Evolutionary conservation across 192 early-diverging fungal genomes (phyloP).

Genomic region (Dimargaris verticillata): DNA sequence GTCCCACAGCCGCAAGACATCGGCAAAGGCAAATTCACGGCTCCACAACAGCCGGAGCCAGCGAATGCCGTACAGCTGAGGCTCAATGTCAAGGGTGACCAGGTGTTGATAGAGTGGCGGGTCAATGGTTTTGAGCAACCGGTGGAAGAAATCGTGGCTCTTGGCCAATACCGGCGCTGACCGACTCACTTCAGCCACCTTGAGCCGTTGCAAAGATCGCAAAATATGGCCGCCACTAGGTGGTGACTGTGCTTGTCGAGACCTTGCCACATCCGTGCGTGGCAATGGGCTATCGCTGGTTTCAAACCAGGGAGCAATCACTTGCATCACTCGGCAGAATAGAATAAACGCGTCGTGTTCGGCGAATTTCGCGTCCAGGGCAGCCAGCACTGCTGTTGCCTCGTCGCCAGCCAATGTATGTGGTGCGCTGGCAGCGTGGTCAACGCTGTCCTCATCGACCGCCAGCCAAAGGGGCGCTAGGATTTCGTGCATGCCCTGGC

Average conservation of each 20-base stretch:
- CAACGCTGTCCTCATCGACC: conserved; percentile 50
- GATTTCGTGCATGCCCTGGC: conserved; percentile 97
- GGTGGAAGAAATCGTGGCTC: conserved; percentile 53
- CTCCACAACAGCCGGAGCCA: conserved; percentile 89
- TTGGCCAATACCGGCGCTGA: conserved; percentile 49
- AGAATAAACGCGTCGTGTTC: conserved; percentile 78
- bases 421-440: conserved; percentile 10
- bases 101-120: conserved; percentile 53
- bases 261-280: conserved; percentile 11
- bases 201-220: not conserved
- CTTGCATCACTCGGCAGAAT: conserved; percentile 68
- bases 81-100: conserved; percentile 61
- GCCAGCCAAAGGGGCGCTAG: conserved; percentile 67
- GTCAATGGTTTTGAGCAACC: conserved; percentile 55
- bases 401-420: not conserved
- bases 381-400: conserved; percentile 25
- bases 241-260: not conserved
- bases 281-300: conserved; percentile 29
- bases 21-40: conserved; percentile 60
- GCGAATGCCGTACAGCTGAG: conserved; percentile 85
- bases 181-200: conserved; percentile 8
- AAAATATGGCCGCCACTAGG: not conserved
- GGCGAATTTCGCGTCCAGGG: conserved; percentile 51
- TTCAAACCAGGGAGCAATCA: conserved; percentile 76
- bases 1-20: conserved; percentile 73